phyloP scores from a whole-genome alignment of 805 yeast genomes.

The Kodamaea jinghongensis region DNA sequence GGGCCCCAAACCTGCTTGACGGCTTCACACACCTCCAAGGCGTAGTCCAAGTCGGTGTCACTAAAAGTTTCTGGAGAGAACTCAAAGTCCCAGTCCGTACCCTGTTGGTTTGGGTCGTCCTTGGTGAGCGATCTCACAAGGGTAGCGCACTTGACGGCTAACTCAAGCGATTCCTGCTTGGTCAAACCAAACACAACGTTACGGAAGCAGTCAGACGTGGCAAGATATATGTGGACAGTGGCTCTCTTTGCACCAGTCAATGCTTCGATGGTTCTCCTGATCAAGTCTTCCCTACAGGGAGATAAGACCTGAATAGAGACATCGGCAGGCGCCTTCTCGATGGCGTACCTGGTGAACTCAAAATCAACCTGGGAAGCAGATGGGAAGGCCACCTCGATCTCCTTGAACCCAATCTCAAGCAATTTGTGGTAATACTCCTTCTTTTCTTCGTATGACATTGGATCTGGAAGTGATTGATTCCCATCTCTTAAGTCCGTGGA shows the following conservation, averaged over 20 bases:
- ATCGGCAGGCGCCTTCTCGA: slow-evolving; percentile 71
- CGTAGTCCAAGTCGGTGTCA: slow-evolving; percentile 65
- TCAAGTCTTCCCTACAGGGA: slow-evolving; percentile 74
- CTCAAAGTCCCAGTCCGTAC: slow-evolving; percentile 70
- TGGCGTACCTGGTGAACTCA: slow-evolving; percentile 74
- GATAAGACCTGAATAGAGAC: slow-evolving; percentile 74
- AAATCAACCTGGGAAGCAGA: slow-evolving; percentile 78
- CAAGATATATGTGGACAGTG: slow-evolving; percentile 71
- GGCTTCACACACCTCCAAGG: slow-evolving; percentile 66
- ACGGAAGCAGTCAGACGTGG: slow-evolving; percentile 72
- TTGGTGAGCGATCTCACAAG: slow-evolving; percentile 66
- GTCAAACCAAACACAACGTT: slow-evolving; percentile 66
- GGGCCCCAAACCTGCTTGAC: slow-evolving; percentile 78
- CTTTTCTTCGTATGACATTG: slow-evolving; percentile 80
- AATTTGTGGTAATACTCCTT: slow-evolving; percentile 66
- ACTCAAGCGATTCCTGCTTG: slow-evolving; percentile 53
- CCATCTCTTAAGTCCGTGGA: slow-evolving; percentile 85
- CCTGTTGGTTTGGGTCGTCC: slow-evolving; percentile 51
- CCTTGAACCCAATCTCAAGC: slow-evolving; percentile 74
- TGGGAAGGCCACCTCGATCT: slow-evolving; percentile 81
- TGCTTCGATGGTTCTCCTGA: slow-evolving; percentile 68
- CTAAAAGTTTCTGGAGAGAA: slow-evolving; percentile 80
- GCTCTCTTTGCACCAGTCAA: slow-evolving; percentile 74
- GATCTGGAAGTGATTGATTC: slow-evolving; percentile 81
- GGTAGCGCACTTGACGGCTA: slow-evolving; percentile 62